Percentiles rank a stretch among this genome's conserved stretches.
These are phyloP conservation scores for Lasiodiplodia citricola DNA, from an alignment of 2,329 filamentous ascomycete genomes.

Conservation along the genomic window DNA sequence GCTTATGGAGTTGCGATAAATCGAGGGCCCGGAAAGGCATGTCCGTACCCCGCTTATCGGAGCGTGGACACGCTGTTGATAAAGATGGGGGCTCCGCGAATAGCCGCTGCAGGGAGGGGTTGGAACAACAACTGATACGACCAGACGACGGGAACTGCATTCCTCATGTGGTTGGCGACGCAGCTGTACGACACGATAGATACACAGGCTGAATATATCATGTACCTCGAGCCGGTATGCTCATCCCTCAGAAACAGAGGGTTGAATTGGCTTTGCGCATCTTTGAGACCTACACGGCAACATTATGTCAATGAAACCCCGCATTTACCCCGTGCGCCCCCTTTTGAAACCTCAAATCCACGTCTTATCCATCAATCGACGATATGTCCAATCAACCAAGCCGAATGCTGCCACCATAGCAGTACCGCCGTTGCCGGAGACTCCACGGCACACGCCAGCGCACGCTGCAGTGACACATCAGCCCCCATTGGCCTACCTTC, in stretches of 20 bases:
- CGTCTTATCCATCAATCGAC: not conserved
- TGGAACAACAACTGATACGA: not conserved
- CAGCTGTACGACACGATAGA: not conserved
- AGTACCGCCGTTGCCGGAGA: slow-evolving; percentile 6
- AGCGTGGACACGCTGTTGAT: slow-evolving; percentile 5
- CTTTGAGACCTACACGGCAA: not conserved
- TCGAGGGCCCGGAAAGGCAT: not conserved
- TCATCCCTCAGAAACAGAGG: not conserved
- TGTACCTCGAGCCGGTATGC: not conserved
- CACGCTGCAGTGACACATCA: not conserved
- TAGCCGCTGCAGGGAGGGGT: slow-evolving; percentile 23
- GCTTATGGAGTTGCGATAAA: not conserved
- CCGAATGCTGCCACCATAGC: slow-evolving; percentile 17
- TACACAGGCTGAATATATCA: not conserved
- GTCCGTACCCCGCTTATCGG: slow-evolving; percentile 11
- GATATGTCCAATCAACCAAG: slow-evolving; percentile 17
- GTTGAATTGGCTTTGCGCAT: not conserved
- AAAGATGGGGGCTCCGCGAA: slow-evolving; percentile 21
- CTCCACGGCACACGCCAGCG: not conserved
- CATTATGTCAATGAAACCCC: slow-evolving; percentile 2
- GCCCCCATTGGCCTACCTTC: slow-evolving; percentile 14
- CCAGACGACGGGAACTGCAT: not conserved
- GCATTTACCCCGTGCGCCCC: not conserved
- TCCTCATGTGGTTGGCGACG: not conserved
- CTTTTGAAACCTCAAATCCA: not conserved